Conservation (phyloP, 106 monocot species). For the Dioscorea zingiberensis region DNA sequence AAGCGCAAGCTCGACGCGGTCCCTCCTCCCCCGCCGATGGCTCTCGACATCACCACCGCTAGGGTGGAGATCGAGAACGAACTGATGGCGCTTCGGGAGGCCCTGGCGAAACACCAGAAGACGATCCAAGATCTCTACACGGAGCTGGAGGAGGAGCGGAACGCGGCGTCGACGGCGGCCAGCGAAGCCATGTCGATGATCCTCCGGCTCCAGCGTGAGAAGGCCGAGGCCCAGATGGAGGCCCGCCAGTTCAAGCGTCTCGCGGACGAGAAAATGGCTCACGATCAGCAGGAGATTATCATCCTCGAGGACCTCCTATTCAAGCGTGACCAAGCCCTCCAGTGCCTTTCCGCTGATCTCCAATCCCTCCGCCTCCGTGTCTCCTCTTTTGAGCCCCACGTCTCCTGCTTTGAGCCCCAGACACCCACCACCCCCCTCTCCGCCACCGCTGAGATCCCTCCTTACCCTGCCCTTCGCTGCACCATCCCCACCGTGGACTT, state of each 20-base stretch:
- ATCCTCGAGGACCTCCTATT: conserved; percentile 30
- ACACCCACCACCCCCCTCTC: not conserved
- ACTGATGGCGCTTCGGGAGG: conserved; percentile 8
- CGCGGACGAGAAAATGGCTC: conserved; percentile 38
- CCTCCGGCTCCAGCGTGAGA: conserved; percentile 36
- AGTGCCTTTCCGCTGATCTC: conserved; percentile 8
- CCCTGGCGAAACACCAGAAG: conserved; percentile 2
- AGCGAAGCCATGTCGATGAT: conserved; percentile 53
- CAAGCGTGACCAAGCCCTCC: conserved; percentile 10
- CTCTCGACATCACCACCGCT: not conserved
- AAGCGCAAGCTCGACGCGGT: not conserved
- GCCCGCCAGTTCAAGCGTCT: conserved; percentile 27
- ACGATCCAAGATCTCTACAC: conserved; percentile 9
- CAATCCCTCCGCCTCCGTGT: conserved; percentile 9
- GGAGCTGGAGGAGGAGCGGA: conserved; percentile 40
- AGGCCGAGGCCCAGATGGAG: conserved; percentile 39
- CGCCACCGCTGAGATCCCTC: not conserved
- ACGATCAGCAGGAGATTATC: conserved; percentile 22
- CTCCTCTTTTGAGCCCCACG: not conserved
- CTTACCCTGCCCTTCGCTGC: conserved; percentile 1
- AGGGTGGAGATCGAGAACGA: conserved; percentile 8
- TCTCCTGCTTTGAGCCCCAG: too few relatives aligned
- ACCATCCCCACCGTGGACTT: not conserved
- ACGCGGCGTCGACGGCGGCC: conserved; percentile 30
- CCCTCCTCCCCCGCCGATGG: not conserved